These are phyloP conservation scores for Aspergillus tamarii DNA, from an alignment of 2,329 filamentous ascomycete species.

Conservation along the genomic window DNA sequence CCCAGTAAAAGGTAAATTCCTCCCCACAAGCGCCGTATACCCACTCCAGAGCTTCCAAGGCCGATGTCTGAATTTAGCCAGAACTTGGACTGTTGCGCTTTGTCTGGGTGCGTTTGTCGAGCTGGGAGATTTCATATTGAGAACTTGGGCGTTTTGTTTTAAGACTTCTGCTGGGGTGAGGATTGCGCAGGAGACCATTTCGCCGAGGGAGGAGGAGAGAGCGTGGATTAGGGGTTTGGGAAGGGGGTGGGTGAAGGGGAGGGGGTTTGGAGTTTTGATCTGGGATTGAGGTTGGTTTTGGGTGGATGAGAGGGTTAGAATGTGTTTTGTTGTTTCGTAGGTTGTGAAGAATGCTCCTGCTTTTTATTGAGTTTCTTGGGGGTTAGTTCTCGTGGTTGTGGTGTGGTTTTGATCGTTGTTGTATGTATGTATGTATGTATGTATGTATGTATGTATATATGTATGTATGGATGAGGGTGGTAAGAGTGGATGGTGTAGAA, in stretches of 20 bases:
- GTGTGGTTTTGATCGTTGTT: background rate
- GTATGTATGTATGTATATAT: background rate
- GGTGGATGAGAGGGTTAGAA: constrained; percentile 56
- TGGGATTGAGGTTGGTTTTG: constrained; percentile 31
- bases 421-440: background rate
- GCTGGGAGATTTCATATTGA: constrained; percentile 40
- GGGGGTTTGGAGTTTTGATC: background rate
- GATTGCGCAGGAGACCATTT: constrained; percentile 83
- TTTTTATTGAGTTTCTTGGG: constrained; percentile 31
- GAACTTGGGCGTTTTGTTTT: constrained; percentile 90
- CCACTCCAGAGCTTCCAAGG: constrained; percentile 66
- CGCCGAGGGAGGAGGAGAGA: constrained; percentile 72
- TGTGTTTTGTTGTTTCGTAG: constrained; percentile 75
- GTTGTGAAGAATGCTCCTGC: constrained; percentile 88
- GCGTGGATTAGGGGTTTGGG: constrained; percentile 74
- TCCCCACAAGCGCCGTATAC: constrained; percentile 77
- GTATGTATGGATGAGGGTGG: background rate
- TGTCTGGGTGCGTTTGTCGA: background rate
- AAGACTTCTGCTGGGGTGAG: constrained; percentile 87
- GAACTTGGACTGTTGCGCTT: constrained; percentile 49
- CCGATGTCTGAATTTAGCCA: constrained; percentile 59
- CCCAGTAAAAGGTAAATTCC: constrained; percentile 85
- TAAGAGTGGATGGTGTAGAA: no score
- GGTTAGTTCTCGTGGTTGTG: no score
- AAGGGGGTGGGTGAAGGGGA: constrained; percentile 48